Conservation (phyloP, 129 eudicot species). For the Flaveria sonorensis region DNA sequence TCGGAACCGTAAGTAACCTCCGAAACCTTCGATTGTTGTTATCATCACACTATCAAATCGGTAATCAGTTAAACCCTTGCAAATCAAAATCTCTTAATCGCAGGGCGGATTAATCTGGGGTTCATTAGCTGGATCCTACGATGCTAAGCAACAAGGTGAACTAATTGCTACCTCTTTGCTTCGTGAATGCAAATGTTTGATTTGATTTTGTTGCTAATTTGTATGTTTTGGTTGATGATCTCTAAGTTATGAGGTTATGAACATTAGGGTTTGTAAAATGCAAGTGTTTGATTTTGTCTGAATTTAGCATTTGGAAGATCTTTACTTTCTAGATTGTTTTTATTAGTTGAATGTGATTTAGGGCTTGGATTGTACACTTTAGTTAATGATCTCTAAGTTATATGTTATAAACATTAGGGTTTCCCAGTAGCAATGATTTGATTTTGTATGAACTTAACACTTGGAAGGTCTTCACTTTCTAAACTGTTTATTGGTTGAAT, state of each 20-base stretch:
- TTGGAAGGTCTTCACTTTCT: constrained; percentile 12
- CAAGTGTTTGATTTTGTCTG: not conserved
- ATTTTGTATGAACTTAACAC: constrained; percentile 1
- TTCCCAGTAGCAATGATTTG: not conserved
- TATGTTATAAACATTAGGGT: not conserved
- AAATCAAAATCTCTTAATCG: not conserved
- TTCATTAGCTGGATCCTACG: constrained; percentile 54
- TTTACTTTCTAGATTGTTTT: constrained; percentile 11
- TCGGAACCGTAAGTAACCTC: constrained; percentile 50
- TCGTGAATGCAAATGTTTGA: constrained; percentile 1
- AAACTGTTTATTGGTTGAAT: constrained; percentile 18
- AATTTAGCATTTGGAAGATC: not conserved
- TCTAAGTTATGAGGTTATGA: not conserved
- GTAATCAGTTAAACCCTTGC: not conserved
- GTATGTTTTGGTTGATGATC: not conserved
- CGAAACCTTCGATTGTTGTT: too few species aligned
- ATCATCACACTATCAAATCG: not conserved
- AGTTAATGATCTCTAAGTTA: not conserved
- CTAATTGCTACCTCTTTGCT: not conserved
- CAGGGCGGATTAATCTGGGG: constrained; percentile 87
- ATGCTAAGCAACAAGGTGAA: constrained; percentile 58
- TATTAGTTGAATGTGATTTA: too few species aligned
- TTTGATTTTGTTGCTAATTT: constrained; percentile 7
- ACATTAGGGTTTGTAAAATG: not conserved
- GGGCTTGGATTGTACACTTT: not conserved